phyloP scores from a whole-genome alignment of 768 basidiomycete species.

The Grammothele lineata region DNA sequence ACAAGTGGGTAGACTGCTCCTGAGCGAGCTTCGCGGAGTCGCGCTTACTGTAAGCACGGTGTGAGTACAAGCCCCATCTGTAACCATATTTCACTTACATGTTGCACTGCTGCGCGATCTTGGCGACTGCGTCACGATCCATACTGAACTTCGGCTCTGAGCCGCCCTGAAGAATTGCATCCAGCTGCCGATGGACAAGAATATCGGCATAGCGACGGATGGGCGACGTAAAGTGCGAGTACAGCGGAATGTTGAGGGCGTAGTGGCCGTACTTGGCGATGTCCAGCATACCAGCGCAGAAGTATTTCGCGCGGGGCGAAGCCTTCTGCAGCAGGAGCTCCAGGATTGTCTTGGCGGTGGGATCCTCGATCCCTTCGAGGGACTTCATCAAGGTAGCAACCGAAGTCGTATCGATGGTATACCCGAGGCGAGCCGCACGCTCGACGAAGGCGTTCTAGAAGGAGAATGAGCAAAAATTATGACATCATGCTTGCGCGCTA shows the following conservation, averaged over 20 bases:
- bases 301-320: slow-evolving; percentile 95
- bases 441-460: slow-evolving; percentile 68
- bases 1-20: slow-evolving; percentile 94
- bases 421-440: slow-evolving; percentile 80
- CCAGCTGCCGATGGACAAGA: slow-evolving; percentile 93
- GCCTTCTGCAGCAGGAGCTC: slow-evolving; percentile 84
- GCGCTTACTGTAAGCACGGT: slow-evolving; percentile 59
- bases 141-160: slow-evolving; percentile 89
- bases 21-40: slow-evolving; percentile 91
- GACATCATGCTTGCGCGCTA: not conserved
- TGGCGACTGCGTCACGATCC: slow-evolving; percentile 97
- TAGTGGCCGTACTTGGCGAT: slow-evolving; percentile 97
- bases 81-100: slow-evolving; percentile 51
- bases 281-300: slow-evolving; percentile 98
- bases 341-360: slow-evolving; percentile 71
- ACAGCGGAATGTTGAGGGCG: slow-evolving; percentile 84
- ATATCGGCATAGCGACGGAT: slow-evolving; percentile 93
- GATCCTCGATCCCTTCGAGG: slow-evolving; percentile 69
- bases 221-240: slow-evolving; percentile 91
- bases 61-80: slow-evolving; percentile 4
- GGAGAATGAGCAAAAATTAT: slow-evolving; percentile 4
- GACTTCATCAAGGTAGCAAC: slow-evolving; percentile 82
- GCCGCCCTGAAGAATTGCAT: slow-evolving; percentile 75
- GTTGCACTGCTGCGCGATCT: slow-evolving; percentile 97
- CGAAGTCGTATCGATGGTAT: slow-evolving; percentile 74